Evolutionary conservation across 177 flowering plant genomes (phyloP), one percentile per base, ranked within the genome.

Genomic region (Vitis hybrid): DNA sequence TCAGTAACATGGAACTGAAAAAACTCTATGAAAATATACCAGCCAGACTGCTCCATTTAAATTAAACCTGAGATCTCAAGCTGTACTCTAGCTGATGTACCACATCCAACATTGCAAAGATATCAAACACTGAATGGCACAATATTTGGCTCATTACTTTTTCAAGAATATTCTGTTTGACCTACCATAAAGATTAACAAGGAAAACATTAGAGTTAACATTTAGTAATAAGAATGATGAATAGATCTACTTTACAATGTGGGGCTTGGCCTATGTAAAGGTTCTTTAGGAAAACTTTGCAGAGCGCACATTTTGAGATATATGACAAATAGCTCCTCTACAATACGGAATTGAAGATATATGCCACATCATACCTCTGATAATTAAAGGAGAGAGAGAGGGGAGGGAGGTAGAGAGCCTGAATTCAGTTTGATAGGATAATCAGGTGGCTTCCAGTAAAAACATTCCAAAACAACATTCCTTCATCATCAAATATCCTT

Each of bases 121-220:
- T 85, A 79, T 90, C 90, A 78, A 81, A 91, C 52, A 93, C 89
- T 7, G 88, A 80, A 62, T 78, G 77, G 71, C 93, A 91, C 2
- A 76, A 70, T 73, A 91, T 90, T 63, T 64, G 82, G 67, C 78
- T 81, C 98, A 93, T 86, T 32, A 83, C 82, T 52, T 70, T 78
- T 71, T 80, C 77, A 57, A 87, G 76, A 62, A 65, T 58, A 52
- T 57, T 74, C 64, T 71, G 58, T 63, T 65, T 72, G 48, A 21
- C 84, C 90, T 85, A 70, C 21, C 77, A 65, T 11, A 61, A 27
- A 61, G 40, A 66, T 51, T 4, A 65, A 64, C 15, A 15, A 40
- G 8, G 52, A 66, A 10, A 30, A 24, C 18, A 49, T n/a, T 50
- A 61, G 49, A 19, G 11, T 63, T 21, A 5, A 40, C 46, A 40